phyloP scores from a whole-genome alignment of 1,139 yeast species.

The Lodderomyces parapsilosis region DNA sequence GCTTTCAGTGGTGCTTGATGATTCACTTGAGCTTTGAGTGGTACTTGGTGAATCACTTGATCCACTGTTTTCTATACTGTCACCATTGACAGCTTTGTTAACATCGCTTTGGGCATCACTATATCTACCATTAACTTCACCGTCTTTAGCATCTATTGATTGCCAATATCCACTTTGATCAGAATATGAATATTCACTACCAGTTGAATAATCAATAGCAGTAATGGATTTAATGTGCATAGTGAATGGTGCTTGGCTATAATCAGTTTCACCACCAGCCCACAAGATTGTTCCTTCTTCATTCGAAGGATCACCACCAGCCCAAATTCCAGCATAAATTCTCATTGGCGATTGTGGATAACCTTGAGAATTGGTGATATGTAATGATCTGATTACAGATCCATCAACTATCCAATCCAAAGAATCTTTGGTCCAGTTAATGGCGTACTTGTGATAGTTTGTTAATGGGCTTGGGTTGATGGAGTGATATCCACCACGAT shows the following conservation, averaged over 20 bases:
- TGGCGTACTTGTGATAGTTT: conserved; percentile 68
- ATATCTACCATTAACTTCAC: conserved; percentile 62
- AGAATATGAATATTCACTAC: conserved; percentile 61
- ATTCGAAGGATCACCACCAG: conserved; percentile 74
- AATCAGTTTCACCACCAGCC: conserved; percentile 83
- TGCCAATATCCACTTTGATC: conserved; percentile 67
- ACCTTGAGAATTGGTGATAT: conserved; percentile 54
- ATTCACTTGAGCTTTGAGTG: background rate
- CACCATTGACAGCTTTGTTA: conserved; percentile 30
- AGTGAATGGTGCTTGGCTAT: conserved; percentile 61
- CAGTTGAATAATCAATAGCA: conserved; percentile 80
- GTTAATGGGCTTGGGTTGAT: conserved; percentile 48
- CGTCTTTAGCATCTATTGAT: conserved; percentile 64
- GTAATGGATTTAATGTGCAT: conserved; percentile 62
- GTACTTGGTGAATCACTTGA: conserved; percentile 1
- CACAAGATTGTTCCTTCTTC: conserved; percentile 72
- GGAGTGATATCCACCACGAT: conserved; percentile 71
- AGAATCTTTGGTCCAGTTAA: conserved; percentile 73
- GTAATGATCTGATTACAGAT: conserved; percentile 52
- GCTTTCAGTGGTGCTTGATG: too few relatives aligned
- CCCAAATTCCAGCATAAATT: conserved; percentile 70
- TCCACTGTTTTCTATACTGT: conserved; percentile 11
- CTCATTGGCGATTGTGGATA: conserved; percentile 82
- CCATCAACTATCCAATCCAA: conserved; percentile 68
- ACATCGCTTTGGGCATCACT: conserved; percentile 51